Evolutionary conservation across 331 rosid species (phyloP).

Genomic region (Phaseolus coccineus): DNA sequence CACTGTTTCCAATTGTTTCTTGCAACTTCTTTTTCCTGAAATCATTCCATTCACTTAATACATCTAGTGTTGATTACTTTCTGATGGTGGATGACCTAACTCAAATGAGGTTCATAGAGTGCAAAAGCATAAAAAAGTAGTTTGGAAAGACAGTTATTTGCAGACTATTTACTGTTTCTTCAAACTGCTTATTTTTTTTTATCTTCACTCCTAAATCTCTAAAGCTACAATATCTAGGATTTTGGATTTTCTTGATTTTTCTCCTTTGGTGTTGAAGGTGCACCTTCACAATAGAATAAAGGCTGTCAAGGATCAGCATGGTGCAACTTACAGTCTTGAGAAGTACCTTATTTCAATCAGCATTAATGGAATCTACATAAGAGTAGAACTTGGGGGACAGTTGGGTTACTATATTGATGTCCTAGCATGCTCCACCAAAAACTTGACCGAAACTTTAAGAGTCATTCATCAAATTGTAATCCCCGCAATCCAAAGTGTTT

Average conservation of each 20-base stretch:
- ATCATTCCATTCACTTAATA: slow-evolving; percentile 6
- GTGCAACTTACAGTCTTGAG: slow-evolving; percentile 93
- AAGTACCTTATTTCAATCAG: slow-evolving; percentile 80
- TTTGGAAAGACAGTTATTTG: slow-evolving; percentile 1
- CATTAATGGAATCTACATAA: slow-evolving; percentile 82
- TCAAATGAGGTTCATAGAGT: slow-evolving; percentile 19
- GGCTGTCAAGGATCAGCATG: slow-evolving; percentile 76
- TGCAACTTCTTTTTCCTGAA: slow-evolving; percentile 9
- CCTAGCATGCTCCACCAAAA: slow-evolving; percentile 60
- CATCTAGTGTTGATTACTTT: background rate
- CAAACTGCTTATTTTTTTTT: background rate
- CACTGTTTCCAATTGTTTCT: slow-evolving; percentile 2
- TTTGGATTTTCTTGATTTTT: slow-evolving; percentile 7
- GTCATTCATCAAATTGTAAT: slow-evolving; percentile 55
- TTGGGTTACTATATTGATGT: slow-evolving; percentile 66
- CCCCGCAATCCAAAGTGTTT: slow-evolving; percentile 85
- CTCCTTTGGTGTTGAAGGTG: slow-evolving; percentile 65
- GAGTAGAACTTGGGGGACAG: slow-evolving; percentile 93
- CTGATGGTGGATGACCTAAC: slow-evolving; percentile 22
- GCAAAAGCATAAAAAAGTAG: background rate
- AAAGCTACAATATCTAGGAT: slow-evolving; percentile 14
- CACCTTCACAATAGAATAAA: slow-evolving; percentile 82
- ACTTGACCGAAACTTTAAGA: slow-evolving; percentile 59
- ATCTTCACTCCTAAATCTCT: background rate
- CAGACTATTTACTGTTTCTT: background rate